A percentile compares a stretch with the other conserved stretches of the same genome.
Evolutionary conservation across 306 rosid species (phyloP).

Genomic region (Senna siamea): DNA sequence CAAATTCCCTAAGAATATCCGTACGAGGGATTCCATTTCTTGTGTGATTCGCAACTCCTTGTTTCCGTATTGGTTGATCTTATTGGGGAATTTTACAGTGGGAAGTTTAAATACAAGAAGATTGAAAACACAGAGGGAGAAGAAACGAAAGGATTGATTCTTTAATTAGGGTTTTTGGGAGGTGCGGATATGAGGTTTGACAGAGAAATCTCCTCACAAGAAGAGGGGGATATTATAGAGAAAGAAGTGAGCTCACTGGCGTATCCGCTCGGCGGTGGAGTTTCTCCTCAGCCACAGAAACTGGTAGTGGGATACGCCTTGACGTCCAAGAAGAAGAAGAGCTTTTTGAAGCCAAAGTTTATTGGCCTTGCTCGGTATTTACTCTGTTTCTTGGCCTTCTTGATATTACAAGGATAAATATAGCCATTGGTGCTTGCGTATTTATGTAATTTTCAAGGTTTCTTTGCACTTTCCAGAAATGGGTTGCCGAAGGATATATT

Average conservation of each 20-base stretch:
- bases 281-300: conserved; percentile 29
- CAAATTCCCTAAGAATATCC: background rate
- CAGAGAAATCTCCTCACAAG: conserved; percentile 46
- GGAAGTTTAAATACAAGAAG: background rate
- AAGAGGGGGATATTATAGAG: background rate
- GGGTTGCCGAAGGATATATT: background rate
- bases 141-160: conserved; percentile 26
- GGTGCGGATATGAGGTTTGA: conserved; percentile 41
- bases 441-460: background rate
- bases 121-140: conserved; percentile 13
- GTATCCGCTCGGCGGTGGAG: conserved; percentile 1
- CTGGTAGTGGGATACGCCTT: conserved; percentile 58
- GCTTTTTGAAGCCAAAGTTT: conserved; percentile 52
- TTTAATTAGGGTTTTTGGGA: conserved; percentile 32
- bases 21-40: background rate
- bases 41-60: conserved; percentile 17
- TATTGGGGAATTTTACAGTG: background rate
- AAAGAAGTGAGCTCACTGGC: conserved; percentile 26
- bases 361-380: conserved; percentile 47
- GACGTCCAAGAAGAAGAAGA: conserved; percentile 55
- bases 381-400: background rate
- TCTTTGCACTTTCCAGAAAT: conserved; percentile 19
- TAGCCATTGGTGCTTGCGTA: background rate
- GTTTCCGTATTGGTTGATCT: conserved; percentile 9
- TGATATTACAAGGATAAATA: background rate